Conservation (phyloP, 176 grass and related monocot genomes). For the Hsuehochloa calcarea region DNA sequence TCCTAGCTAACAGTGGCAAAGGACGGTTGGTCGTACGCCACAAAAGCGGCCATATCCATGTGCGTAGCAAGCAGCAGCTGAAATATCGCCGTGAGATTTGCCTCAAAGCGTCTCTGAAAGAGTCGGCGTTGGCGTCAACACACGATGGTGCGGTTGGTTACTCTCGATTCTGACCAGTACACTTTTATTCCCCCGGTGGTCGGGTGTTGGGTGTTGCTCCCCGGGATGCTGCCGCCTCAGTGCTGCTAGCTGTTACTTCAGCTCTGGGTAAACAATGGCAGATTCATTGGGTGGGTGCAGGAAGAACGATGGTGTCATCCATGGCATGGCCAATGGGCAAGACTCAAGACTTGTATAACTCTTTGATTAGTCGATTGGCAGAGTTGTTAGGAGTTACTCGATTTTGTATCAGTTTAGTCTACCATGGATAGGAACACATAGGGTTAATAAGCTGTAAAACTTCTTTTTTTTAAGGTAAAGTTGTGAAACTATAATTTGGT, state of each 20-base stretch:
- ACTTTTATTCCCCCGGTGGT: conserved; percentile 29
- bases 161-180: neutral
- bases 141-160: conserved; percentile 1
- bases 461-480: neutral
- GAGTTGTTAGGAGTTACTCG: neutral
- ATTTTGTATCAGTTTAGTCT: neutral
- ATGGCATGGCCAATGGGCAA: neutral
- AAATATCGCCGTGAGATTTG: conserved; percentile 27
- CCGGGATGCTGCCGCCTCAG: neutral
- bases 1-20: neutral
- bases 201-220: conserved; percentile 14
- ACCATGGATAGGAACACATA: neutral
- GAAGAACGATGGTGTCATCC: neutral
- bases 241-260: neutral
- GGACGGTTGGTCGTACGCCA: conserved; percentile 33
- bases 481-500: neutral
- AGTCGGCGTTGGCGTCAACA: neutral
- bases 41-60: conserved; percentile 20
- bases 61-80: conserved; percentile 24
- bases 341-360: neutral
- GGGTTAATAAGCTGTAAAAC: neutral
- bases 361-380: neutral
- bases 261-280: neutral
- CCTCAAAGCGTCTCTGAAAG: neutral
- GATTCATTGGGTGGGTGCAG: too few relatives aligned